Percentiles rank a stretch among this genome's conserved stretches.
Evolutionary conservation across 805 yeast species (phyloP).

Genomic region (Lipomyces sp.): DNA sequence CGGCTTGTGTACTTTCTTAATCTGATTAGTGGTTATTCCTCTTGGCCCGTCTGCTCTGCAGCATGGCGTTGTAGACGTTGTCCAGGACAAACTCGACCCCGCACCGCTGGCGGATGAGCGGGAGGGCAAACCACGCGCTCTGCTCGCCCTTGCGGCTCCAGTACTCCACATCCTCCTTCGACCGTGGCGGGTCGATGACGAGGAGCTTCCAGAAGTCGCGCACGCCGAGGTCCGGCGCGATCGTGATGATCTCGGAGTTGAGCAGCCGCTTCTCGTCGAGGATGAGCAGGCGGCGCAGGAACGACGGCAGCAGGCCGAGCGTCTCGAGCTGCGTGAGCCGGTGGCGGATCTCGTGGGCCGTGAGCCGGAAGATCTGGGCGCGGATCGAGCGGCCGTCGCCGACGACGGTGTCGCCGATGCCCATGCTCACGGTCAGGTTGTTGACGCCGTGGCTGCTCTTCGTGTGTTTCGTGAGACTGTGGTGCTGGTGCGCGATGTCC

Average conservation of each 20-base stretch:
- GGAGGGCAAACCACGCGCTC: conserved; percentile 88
- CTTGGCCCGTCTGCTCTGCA: conserved; percentile 6
- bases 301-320: conserved; percentile 67
- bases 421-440: too few species aligned
- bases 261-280: conserved; percentile 70
- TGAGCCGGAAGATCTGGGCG: conserved; percentile 49
- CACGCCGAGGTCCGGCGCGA: conserved; percentile 70
- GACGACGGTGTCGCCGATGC: too few species aligned
- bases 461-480: too few species aligned
- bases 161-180: conserved; percentile 71
- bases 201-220: conserved; percentile 55
- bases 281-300: conserved; percentile 70
- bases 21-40: too few species aligned
- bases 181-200: conserved; percentile 60
- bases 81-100: conserved; percentile 86
- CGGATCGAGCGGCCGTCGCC: conserved; percentile 50
- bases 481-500: too few species aligned
- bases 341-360: conserved; percentile 78
- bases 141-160: conserved; percentile 90
- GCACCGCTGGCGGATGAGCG: conserved; percentile 81
- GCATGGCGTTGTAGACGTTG: conserved; percentile 41
- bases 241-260: conserved; percentile 44
- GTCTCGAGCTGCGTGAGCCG: conserved; percentile 76
- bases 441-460: too few species aligned
- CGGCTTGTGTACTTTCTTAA: too few species aligned